Percentiles rank a stretch among this genome's conserved stretches.
Conservation (phyloP, 1,139 yeast genomes). For the Hemisphaericaspora xylofermentans region DNA sequence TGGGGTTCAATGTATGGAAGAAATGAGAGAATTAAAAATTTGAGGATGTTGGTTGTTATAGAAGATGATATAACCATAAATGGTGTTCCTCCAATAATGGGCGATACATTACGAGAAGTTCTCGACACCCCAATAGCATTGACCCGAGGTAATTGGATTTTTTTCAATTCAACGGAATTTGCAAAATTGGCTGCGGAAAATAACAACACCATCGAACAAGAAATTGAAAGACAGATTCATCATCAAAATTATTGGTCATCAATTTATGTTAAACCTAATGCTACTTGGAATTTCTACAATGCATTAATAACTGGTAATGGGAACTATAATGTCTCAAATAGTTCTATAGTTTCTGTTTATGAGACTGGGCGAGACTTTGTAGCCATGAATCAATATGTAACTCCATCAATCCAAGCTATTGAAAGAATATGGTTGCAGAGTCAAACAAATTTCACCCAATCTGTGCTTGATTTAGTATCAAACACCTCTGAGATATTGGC, state of each 20-base stretch:
- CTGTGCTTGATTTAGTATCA: constrained; percentile 5
- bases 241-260: constrained; percentile 46
- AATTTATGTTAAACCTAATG: constrained; percentile 37
- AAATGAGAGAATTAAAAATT: constrained; percentile 24
- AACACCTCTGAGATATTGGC: constrained; percentile 16
- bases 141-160: constrained; percentile 40
- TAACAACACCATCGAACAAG: constrained; percentile 29
- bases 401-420: constrained; percentile 7
- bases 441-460: constrained; percentile 10
- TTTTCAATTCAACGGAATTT: constrained; percentile 28
- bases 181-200: constrained; percentile 28
- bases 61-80: constrained; percentile 29
- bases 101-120: constrained; percentile 21
- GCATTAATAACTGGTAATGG: constrained; percentile 26
- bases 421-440: constrained; percentile 7
- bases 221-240: constrained; percentile 35
- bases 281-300: constrained; percentile 26
- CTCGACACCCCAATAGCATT: constrained; percentile 19
- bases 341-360: constrained; percentile 24
- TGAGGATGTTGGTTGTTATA: constrained; percentile 38
- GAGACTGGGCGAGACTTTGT: constrained; percentile 42
- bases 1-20: constrained; percentile 42
- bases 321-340: constrained; percentile 24
- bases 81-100: constrained; percentile 30
- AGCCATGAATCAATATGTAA: constrained; percentile 8